Evolutionary conservation across 371 early-diverging fungal genomes (phyloP), one percentile per base, ranked within the genome.

Genomic region (Mucor lusitanicus): DNA sequence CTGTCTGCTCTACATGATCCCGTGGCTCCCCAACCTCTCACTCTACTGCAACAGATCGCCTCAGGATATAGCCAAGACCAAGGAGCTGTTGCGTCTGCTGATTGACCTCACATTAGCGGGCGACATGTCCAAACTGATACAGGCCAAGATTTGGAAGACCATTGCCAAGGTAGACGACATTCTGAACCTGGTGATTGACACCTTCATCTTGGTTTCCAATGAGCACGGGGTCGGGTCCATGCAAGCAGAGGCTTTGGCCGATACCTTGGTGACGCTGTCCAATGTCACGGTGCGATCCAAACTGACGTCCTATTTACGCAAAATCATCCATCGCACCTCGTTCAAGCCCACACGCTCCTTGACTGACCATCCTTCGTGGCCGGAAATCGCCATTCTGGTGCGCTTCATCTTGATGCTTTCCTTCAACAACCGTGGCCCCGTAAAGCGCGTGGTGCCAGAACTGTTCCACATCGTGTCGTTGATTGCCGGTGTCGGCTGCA

Each of bases 401-500:
- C 88, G 96, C n/a, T 92, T 95, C 76, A 82, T 92, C 42, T 76
- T 95, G 64, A 94, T 94, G 84, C 79, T 94, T 25, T 91, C 94
- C 6, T 97, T 96, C 80, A 90, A 94, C 64, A 91, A 94, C 70
- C 80, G 85, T 23, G 80, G 88, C 23, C 83, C 79, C 5, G 70
- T 79, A 0, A 73, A 90, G 65, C 88, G 89, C 2, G 91, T 87
- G 69, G 80, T 94, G 15, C 92, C 96, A 0, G 96, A 97, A 62
- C 67, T 96, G 6, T 89, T 91, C 56, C 92, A 95, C 65, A 81
- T 94, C 33, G 83, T 94, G 0, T 84, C 92, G 23, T 76, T 95
- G 61, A 70, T 94, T 55, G 90, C 90, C 2, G 94, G 94, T 6
- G 82, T 92, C 3, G 97, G 96, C 0, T 84, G 92, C 0, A 90